phyloP scores from a whole-genome alignment of 257 asterid species.

The Capsicum baccatum region DNA sequence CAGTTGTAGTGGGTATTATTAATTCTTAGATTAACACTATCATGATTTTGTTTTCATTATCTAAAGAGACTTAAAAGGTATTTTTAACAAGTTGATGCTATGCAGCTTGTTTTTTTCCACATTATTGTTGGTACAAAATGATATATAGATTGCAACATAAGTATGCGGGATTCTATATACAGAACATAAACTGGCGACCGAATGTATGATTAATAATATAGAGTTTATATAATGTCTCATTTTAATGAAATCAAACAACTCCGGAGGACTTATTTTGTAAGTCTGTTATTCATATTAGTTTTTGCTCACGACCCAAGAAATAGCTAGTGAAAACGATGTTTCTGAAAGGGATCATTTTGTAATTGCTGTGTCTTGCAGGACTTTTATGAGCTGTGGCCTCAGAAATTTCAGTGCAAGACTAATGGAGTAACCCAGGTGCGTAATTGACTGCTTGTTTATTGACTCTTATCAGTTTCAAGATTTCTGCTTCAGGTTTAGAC shows the following conservation, averaged over 20 bases:
- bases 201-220: neutral
- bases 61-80: neutral
- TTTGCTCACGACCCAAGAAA: neutral
- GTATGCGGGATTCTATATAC: neutral
- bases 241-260: conserved; percentile 17
- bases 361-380: conserved; percentile 41
- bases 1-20: neutral
- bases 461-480: conserved; percentile 14
- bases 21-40: conserved; percentile 14
- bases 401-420: conserved; percentile 55
- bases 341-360: conserved; percentile 18
- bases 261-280: neutral
- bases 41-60: neutral
- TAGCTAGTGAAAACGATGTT: neutral
- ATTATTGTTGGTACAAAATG: neutral
- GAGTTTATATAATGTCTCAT: neutral
- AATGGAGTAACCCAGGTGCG: conserved; percentile 62
- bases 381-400: conserved; percentile 55
- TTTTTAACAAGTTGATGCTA: conserved; percentile 19
- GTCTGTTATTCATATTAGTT: neutral
- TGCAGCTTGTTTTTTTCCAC: neutral
- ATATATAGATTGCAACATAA: neutral
- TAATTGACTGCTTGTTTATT: neutral
- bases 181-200: neutral
- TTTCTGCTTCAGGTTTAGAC: conserved; percentile 14